These are phyloP conservation scores for Colletotrichum sp. DNA, from an alignment of 2,329 filamentous ascomycete genomes.

Conservation along the genomic window DNA sequence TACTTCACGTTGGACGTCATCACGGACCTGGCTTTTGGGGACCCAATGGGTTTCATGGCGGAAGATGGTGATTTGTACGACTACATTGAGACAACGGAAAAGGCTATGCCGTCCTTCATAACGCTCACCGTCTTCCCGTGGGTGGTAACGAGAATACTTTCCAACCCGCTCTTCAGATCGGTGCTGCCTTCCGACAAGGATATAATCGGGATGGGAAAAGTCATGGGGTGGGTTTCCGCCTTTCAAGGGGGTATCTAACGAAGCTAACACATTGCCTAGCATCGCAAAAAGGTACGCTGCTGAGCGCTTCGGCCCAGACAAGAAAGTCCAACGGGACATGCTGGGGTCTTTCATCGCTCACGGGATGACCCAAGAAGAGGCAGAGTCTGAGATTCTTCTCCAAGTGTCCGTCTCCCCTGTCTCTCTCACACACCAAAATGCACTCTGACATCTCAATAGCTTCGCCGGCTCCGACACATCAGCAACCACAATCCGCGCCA, in stretches of 20 bases:
- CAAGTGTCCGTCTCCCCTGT: constrained; percentile 31
- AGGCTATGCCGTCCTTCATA: constrained; percentile 46
- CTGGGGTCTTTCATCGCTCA: constrained; percentile 46
- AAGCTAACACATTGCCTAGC: constrained; percentile 29
- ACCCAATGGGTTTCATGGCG: constrained; percentile 50
- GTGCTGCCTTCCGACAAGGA: constrained; percentile 45
- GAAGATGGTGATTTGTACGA: constrained; percentile 50
- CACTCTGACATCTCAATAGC: constrained; percentile 28
- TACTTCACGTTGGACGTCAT: constrained; percentile 61
- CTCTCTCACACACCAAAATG: not conserved
- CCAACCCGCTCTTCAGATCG: constrained; percentile 41
- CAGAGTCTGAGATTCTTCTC: constrained; percentile 47
- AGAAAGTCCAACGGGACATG: constrained; percentile 55
- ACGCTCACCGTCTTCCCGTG: constrained; percentile 45
- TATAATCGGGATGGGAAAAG: constrained; percentile 39
- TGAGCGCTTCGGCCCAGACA: constrained; percentile 47
- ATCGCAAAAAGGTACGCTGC: constrained; percentile 49
- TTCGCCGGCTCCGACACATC: constrained; percentile 64
- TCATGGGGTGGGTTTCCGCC: constrained; percentile 46
- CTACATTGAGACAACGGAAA: constrained; percentile 48
- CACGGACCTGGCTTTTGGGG: constrained; percentile 53
- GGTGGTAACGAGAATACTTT: constrained; percentile 40
- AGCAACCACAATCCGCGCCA: constrained; percentile 58
- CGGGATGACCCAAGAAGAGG: constrained; percentile 40
- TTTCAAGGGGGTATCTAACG: constrained; percentile 27